Conservation (phyloP, 257 asterid genomes). For the Solanum sparsipilum region DNA sequence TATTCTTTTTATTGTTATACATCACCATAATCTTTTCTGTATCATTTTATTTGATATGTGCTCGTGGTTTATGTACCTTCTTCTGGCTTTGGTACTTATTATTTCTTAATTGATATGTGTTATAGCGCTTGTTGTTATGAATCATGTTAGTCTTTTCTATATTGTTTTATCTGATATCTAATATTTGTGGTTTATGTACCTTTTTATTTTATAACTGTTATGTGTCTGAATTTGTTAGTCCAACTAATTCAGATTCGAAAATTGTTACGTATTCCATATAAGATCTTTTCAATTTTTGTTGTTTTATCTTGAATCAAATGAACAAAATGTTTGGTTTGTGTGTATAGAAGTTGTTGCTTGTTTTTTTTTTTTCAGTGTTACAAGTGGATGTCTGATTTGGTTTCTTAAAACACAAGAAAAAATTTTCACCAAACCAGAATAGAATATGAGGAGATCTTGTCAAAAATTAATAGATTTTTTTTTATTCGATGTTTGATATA, state of each 20-base stretch:
- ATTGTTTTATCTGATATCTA: no score
- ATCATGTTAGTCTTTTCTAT: neutral
- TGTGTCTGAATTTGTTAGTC: neutral
- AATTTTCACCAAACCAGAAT: neutral
- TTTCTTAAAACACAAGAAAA: neutral
- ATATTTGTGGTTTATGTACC: neutral
- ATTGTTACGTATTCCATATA: no score
- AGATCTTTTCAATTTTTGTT: neutral
- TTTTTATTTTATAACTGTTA: neutral
- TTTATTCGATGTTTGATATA: rapidly evolving
- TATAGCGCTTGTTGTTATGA: neutral
- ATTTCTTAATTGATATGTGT: no score
- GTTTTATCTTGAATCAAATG: neutral
- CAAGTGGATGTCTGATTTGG: neutral
- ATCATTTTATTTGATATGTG: no score
- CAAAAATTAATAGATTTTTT: neutral
- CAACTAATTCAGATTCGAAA: neutral
- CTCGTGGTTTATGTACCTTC: neutral
- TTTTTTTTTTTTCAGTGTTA: neutral
- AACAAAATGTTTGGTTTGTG: neutral
- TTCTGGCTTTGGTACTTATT: neutral
- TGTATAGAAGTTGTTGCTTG: neutral
- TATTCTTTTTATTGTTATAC: neutral
- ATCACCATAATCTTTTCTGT: neutral
- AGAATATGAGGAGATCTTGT: neutral